A percentile compares a stretch with the other conserved stretches of the same genome.
Evolutionary conservation across 768 basidiomycete genomes (phyloP).

Genomic region (Tubosaeta sp.): DNA sequence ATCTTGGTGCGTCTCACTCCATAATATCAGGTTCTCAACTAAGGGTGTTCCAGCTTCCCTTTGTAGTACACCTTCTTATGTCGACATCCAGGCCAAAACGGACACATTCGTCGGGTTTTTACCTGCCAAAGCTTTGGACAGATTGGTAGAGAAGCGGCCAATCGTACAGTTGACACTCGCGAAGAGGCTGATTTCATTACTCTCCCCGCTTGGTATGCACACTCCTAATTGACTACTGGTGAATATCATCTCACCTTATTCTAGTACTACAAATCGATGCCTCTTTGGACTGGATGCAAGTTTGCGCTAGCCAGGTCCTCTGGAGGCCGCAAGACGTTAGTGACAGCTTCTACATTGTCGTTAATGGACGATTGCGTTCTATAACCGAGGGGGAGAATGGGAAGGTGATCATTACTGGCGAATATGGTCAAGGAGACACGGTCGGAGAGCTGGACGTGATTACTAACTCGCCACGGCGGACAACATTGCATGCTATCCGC

Average conservation of each 20-base stretch:
- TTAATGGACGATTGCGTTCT: constrained; percentile 92
- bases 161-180: constrained; percentile 94
- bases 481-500: constrained; percentile 95
- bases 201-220: constrained; percentile 81
- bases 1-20: constrained; percentile 58
- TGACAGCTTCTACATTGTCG: constrained; percentile 97
- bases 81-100: constrained; percentile 95
- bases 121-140: constrained; percentile 81
- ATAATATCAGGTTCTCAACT: neutral
- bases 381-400: constrained; percentile 78
- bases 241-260: constrained; percentile 5
- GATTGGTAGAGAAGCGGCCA: constrained; percentile 87
- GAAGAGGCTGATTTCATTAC: constrained; percentile 90
- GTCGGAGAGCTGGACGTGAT: constrained; percentile 98
- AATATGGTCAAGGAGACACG: constrained; percentile 96
- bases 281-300: constrained; percentile 97
- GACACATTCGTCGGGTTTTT: constrained; percentile 98
- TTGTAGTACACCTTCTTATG: constrained; percentile 89
- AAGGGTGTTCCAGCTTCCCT: constrained; percentile 60
- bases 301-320: constrained; percentile 89
- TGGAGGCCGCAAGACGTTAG: constrained; percentile 90
- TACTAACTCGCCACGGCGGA: constrained; percentile 80
- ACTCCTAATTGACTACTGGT: neutral
- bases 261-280: constrained; percentile 94
- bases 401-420: constrained; percentile 76